Percentiles rank a stretch among this genome's conserved stretches.
These are phyloP conservation scores for Crepidotus sp. DNA, from an alignment of 1,284 basidiomycete species.

Conservation along the genomic window DNA sequence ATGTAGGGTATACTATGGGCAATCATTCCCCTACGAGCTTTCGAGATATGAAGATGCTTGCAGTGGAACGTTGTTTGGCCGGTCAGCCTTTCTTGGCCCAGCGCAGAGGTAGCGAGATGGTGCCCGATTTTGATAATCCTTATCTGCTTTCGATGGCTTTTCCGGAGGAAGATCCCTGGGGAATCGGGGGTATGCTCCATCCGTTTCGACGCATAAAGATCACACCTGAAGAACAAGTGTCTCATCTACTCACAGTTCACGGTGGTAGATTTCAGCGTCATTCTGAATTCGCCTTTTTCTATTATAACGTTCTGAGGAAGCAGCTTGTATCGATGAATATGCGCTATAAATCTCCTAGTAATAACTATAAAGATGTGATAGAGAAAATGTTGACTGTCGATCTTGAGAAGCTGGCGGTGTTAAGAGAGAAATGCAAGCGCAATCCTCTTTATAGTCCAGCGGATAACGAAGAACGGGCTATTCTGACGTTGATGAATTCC, in stretches of 20 bases:
- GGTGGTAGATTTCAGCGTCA: not conserved
- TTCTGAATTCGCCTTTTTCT: not conserved
- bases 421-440: not conserved
- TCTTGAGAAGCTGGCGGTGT: not conserved
- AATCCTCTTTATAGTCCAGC: not conserved
- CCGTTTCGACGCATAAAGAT: not conserved
- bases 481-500: not conserved
- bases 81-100: not conserved
- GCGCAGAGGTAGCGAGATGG: not conserved
- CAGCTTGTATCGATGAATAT: not conserved
- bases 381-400: not conserved
- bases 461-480: not conserved
- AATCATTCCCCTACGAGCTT: not conserved
- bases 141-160: not conserved
- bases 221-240: not conserved
- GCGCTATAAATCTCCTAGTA: not conserved
- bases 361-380: not conserved
- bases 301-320: not conserved
- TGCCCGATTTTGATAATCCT: not conserved
- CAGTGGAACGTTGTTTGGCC: not conserved
- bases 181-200: not conserved
- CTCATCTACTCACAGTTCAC: not conserved
- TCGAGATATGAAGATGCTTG: not conserved
- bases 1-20: not conserved
- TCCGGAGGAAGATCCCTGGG: not conserved